phyloP scores from a whole-genome alignment of 2,329 filamentous ascomycete genomes.

The Pseudonectria foliicola region DNA sequence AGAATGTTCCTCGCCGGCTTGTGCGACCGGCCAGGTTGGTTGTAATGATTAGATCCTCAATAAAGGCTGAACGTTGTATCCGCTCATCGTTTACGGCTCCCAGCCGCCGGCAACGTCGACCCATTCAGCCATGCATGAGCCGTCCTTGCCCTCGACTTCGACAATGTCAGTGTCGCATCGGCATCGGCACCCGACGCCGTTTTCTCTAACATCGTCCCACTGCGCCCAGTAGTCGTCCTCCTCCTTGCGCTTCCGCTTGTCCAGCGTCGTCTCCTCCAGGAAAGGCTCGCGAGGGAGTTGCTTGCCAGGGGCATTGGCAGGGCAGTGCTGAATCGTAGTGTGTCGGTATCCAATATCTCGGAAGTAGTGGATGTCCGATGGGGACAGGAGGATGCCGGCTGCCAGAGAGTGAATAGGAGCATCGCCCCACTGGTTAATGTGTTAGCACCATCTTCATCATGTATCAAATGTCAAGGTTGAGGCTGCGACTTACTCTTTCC shows the following conservation, averaged over 20 bases:
- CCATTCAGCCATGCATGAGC: constrained; percentile 92
- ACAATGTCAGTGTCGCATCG: constrained; percentile 95
- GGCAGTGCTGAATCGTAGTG: constrained; percentile 97
- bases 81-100: constrained; percentile 49
- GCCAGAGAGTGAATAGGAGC: constrained; percentile 97
- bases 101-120: constrained; percentile 95
- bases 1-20: too few relatives aligned
- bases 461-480: not conserved
- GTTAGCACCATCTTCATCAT: constrained; percentile 16
- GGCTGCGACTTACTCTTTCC: constrained; percentile 63
- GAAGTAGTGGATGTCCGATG: constrained; percentile 93
- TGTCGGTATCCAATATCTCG: constrained; percentile 97
- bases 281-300: constrained; percentile 76
- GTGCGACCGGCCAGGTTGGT: too few relatives aligned
- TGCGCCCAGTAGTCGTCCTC: constrained; percentile 96
- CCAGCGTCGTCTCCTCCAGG: constrained; percentile 71
- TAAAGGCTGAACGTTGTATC: not conserved
- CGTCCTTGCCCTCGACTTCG: constrained; percentile 95
- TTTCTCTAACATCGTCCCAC: constrained; percentile 82
- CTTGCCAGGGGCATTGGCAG: constrained; percentile 83
- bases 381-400: constrained; percentile 75
- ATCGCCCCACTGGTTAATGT: constrained; percentile 74
- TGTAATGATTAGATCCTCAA: not conserved
- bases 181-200: constrained; percentile 93
- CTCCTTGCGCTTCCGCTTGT: constrained; percentile 77